phyloP scores from a whole-genome alignment of 352 stramenopile genomes.

The Aphanomyces invadans region DNA sequence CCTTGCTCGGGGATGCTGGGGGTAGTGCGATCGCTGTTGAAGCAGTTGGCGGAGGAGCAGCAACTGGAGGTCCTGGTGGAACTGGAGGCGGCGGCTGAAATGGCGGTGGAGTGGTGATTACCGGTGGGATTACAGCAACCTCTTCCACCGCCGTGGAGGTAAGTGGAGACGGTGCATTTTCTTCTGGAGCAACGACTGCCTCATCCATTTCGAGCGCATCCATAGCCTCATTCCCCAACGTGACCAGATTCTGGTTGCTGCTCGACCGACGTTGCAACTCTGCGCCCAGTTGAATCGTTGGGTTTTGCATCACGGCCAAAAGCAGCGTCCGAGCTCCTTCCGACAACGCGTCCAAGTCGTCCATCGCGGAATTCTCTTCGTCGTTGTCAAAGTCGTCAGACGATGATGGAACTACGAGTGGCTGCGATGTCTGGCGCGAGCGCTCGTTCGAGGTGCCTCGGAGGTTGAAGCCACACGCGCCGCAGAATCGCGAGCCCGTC shows the following conservation, averaged over 20 bases:
- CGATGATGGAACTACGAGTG: background rate
- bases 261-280: slow-evolving; percentile 38
- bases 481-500: slow-evolving; percentile 81
- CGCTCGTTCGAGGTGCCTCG: slow-evolving; percentile 66
- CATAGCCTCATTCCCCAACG: background rate
- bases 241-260: slow-evolving; percentile 13
- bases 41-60: no score
- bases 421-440: slow-evolving; percentile 20
- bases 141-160: no score
- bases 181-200: background rate
- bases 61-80: no score
- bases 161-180: no score
- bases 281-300: slow-evolving; percentile 60
- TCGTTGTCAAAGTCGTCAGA: slow-evolving; percentile 36
- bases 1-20: no score
- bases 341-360: slow-evolving; percentile 80
- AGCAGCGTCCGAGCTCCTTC: slow-evolving; percentile 76
- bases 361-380: slow-evolving; percentile 69
- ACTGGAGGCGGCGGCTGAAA: background rate
- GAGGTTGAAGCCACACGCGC: slow-evolving; percentile 80
- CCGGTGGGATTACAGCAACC: no score
- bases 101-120: no score
- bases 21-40: no score
- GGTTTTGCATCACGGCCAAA: slow-evolving; percentile 82
- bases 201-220: slow-evolving; percentile 1